phyloP scores from a whole-genome alignment of 1,284 basidiomycete genomes.

The Irpex lacteus region DNA sequence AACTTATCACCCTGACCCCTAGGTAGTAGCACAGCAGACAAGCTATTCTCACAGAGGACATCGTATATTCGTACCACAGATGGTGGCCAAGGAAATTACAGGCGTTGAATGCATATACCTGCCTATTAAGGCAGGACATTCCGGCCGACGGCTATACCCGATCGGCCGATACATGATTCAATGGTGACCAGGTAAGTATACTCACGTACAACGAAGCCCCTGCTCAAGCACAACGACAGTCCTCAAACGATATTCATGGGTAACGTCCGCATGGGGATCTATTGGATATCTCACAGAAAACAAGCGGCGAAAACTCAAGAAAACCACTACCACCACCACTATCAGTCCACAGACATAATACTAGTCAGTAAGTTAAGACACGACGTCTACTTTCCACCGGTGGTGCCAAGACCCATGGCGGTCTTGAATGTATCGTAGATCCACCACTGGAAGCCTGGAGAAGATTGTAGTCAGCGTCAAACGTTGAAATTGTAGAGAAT shows the following conservation, averaged over 20 bases:
- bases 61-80: too few relatives aligned
- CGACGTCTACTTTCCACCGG: slow-evolving; percentile 71
- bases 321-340: not conserved
- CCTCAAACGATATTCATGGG: not conserved
- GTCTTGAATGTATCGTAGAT: slow-evolving; percentile 83
- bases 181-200: too few relatives aligned
- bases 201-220: too few relatives aligned
- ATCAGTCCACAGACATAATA: not conserved
- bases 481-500: not conserved
- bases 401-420: slow-evolving; percentile 78
- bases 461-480: not conserved
- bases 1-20: too few relatives aligned
- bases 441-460: slow-evolving; percentile 81
- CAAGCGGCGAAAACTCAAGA: not conserved
- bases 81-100: too few relatives aligned
- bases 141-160: too few relatives aligned
- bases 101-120: too few relatives aligned
- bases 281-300: not conserved
- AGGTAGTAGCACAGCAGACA: too few relatives aligned
- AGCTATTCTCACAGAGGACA: too few relatives aligned
- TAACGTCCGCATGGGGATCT: not conserved
- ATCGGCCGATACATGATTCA: too few relatives aligned
- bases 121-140: too few relatives aligned
- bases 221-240: too few relatives aligned
- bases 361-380: not conserved